A percentile compares a stretch with the other conserved stretches of the same genome.
Conservation (phyloP, 768 basidiomycete species). For the Boletus sp. region DNA sequence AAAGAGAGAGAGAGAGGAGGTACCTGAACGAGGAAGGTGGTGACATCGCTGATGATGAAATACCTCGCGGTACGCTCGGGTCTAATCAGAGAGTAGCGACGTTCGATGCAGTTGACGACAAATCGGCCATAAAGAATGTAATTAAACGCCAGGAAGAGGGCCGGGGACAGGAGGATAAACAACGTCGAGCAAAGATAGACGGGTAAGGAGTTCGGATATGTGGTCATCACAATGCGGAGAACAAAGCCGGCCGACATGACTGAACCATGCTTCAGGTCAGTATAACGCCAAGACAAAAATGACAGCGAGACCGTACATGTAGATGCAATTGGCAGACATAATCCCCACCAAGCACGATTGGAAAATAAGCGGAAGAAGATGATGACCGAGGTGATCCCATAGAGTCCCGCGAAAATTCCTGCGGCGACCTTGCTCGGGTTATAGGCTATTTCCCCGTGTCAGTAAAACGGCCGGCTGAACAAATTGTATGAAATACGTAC, state of each 20-base stretch:
- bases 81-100: slow-evolving; percentile 20
- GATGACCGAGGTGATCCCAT: slow-evolving; percentile 7
- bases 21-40: slow-evolving; percentile 30
- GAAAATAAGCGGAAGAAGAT: slow-evolving; percentile 19
- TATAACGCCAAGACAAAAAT: neutral
- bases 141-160: slow-evolving; percentile 32
- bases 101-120: slow-evolving; percentile 14
- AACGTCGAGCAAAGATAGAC: slow-evolving; percentile 18
- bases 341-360: slow-evolving; percentile 29
- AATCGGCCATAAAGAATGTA: slow-evolving; percentile 33
- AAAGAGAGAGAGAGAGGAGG: neutral
- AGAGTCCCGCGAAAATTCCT: slow-evolving; percentile 21
- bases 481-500: neutral
- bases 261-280: slow-evolving; percentile 1
- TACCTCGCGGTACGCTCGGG: slow-evolving; percentile 24
- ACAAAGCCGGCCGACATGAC: slow-evolving; percentile 22
- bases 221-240: slow-evolving; percentile 17
- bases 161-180: slow-evolving; percentile 26
- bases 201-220: slow-evolving; percentile 19
- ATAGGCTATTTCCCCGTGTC: slow-evolving; percentile 16
- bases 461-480: neutral
- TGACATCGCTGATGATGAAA: slow-evolving; percentile 28
- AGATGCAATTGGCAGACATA: slow-evolving; percentile 32
- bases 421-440: slow-evolving; percentile 24
- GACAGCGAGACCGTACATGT: slow-evolving; percentile 10